Evolutionary conservation across 2,329 filamentous ascomycete genomes (phyloP), one percentile per base, ranked within the genome.

Genomic region (Pestalotiopsis sp.): DNA sequence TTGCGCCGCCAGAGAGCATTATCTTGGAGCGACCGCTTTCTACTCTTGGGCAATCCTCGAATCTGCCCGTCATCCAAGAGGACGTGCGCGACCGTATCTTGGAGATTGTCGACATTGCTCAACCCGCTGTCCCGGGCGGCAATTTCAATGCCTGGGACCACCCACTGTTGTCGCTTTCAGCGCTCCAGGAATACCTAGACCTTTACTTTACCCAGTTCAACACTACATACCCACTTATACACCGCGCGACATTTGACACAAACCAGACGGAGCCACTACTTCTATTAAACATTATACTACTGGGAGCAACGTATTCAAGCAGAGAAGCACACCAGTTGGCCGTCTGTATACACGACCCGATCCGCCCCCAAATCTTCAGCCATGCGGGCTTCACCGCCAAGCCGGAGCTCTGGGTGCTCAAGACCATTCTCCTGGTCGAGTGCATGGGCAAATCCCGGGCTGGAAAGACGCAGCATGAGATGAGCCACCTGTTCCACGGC

Each of bases 371-470:
- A 58, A 88, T 91, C n/a, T 86, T 91, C 66, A 84, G 84, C 12
- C 86, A 88, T 73, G 78, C 81, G 0, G 84, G 83, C 0, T 91
- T 91, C 74, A 88, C 83, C 0, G 81, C 88, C 0, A 83, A 85
- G n/a, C 88, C 89, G 0, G 83, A 87, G 25, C 78, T 91, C 0
- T 91, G 88, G 88, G 84, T 89, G 0, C 72, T 91, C 0, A 88
- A 91, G 69, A 87, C 87, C 0, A 89, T 91, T 41, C 76, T 91
- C 9, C 77, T 91, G 0, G 87, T 90, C 0, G 89, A 91, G 70
- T 90, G 88, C 71, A 90, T 91, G 67, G 89, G 89, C 2, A 91
- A 91, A 74, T 88, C 86, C 49, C 80, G 88, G 67, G 88, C 88
- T 0, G 88, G 88, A 0, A 88, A 89, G 70, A 87, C 87, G 63